Evolutionary conservation across 768 basidiomycete species (phyloP), one percentile per base, ranked within the genome.

Genomic region (Strobilomyces echinocephalus): DNA sequence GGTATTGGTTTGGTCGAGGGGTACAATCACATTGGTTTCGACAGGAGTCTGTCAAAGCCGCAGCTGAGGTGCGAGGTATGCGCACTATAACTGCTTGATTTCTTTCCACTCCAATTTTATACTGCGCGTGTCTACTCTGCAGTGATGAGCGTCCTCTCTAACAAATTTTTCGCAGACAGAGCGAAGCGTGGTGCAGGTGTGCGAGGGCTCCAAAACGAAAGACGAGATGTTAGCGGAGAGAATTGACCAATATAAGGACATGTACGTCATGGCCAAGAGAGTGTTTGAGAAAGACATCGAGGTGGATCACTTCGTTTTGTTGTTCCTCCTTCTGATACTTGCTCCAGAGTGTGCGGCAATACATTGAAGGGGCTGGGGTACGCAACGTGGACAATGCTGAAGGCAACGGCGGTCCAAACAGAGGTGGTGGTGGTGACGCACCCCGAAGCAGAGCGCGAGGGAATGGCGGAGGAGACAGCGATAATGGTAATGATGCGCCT

Each of bases 1-100:
- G 97, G 97, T 2, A 88, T 97, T 50, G 97, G 91, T 0, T 80
- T 99, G 8, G 79, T 98, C 16, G 92, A 98, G 61, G 97, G 94
- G 0, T 99, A 97, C 72, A 90, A 94, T 64, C 74, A 84, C 55
- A 89, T 99, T 55, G 94, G 89, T 1, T 84, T 98, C 49, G 87
- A 94, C 24, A 83, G 83, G 65, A 97, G 90, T 60, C 74, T 99
- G 51, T 91, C 87, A 67, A 97, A 95, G 64, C 95, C 97, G 0
- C 88, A 93, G 59, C 77, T 98, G 14, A 79, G 97, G 35, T 84
- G 94, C 16, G 92, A 95, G 80, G 95, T 95, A 63, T 42, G 84
- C 30, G 8, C 33, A 12, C 4, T 10, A 3, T 55, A 28, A 8
- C 8, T 10, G 7, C 30, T 34, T 40, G 6, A 35, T 28, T 33